Evolutionary conservation across 2,329 filamentous ascomycete genomes (phyloP).

Genomic region (Sarocladium kiliense): DNA sequence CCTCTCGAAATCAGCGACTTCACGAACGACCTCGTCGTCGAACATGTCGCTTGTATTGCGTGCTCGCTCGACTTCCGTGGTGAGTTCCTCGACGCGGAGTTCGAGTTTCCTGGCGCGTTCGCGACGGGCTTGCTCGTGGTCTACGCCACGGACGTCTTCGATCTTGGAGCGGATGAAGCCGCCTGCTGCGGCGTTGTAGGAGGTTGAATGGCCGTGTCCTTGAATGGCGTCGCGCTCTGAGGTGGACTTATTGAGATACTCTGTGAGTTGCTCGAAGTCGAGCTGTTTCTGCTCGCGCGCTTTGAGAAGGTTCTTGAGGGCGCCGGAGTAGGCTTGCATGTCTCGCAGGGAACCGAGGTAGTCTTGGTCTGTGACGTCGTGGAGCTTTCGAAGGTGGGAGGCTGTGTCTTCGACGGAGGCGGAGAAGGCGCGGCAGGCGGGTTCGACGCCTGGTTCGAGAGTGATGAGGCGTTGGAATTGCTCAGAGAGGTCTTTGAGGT

Average conservation of each 20-base stretch:
- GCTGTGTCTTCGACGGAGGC: conserved; percentile 80
- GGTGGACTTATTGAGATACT: conserved; percentile 90
- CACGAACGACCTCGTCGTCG: conserved; percentile 91
- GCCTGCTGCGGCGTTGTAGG: conserved; percentile 49
- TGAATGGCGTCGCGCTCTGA: conserved; percentile 76
- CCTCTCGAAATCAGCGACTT: conserved; percentile 89
- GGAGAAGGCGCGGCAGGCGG: conserved; percentile 78
- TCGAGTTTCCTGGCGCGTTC: conserved; percentile 88
- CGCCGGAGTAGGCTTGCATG: conserved; percentile 91
- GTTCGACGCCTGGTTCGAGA: conserved; percentile 82
- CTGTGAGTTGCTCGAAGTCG: conserved; percentile 91
- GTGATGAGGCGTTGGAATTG: conserved; percentile 92
- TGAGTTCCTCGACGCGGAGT: conserved; percentile 86
- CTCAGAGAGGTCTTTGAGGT: conserved; percentile 83
- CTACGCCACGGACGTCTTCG: conserved; percentile 92
- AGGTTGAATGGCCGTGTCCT: conserved; percentile 63
- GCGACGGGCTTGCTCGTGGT: conserved; percentile 86
- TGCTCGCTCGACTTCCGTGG: conserved; percentile 80
- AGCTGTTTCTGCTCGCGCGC: conserved; percentile 96
- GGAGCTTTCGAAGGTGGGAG: conserved; percentile 70
- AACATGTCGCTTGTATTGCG: conserved; percentile 87
- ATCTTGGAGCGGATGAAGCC: conserved; percentile 90
- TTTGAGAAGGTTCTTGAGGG: conserved; percentile 82
- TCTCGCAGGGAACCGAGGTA: conserved; percentile 89
- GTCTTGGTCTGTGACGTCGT: conserved; percentile 90